These are phyloP conservation scores for Aspergillus felis DNA, from an alignment of 2,329 filamentous ascomycete species.

Conservation along the genomic window DNA sequence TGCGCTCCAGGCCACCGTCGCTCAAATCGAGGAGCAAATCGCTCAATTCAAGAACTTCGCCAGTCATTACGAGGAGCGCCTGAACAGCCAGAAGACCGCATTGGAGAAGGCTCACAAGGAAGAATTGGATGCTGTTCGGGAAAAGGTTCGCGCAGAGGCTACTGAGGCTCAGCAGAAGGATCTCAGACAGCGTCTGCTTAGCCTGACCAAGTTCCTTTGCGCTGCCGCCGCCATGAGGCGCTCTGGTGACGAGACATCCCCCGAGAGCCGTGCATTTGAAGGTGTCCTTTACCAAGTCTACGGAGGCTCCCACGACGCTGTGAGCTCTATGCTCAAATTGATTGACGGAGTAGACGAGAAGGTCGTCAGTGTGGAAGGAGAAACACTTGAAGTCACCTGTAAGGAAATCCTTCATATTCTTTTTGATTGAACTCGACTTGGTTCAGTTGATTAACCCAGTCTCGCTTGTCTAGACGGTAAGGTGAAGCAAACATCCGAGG, in stretches of 20 bases:
- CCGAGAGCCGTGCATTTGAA: conserved; percentile 60
- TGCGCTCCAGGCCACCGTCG: conserved; percentile 52
- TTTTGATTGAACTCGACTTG: background rate
- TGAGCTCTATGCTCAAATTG: conserved; percentile 57
- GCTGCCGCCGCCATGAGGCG: conserved; percentile 60
- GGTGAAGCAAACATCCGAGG: conserved; percentile 48
- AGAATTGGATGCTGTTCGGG: conserved; percentile 52
- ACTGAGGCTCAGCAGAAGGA: conserved; percentile 45
- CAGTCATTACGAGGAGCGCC: conserved; percentile 54
- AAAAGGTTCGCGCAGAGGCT: conserved; percentile 48
- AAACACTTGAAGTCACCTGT: conserved; percentile 55
- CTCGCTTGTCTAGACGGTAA: conserved; percentile 43
- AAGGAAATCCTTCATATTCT: conserved; percentile 27
- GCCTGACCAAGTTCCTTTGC: conserved; percentile 59
- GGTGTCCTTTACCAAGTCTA: conserved; percentile 61
- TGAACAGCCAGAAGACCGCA: conserved; percentile 53
- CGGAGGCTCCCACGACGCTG: conserved; percentile 57
- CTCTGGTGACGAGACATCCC: conserved; percentile 54
- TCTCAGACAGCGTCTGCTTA: conserved; percentile 53
- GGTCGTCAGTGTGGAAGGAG: conserved; percentile 55
- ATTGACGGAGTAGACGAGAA: conserved; percentile 58
- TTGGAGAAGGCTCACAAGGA: conserved; percentile 53
- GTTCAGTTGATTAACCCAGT: conserved; percentile 4
- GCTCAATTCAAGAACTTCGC: conserved; percentile 58
- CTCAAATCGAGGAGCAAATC: conserved; percentile 59